phyloP scores from a whole-genome alignment of 2,329 filamentous ascomycete species.

The Diaporthe amygdali region DNA sequence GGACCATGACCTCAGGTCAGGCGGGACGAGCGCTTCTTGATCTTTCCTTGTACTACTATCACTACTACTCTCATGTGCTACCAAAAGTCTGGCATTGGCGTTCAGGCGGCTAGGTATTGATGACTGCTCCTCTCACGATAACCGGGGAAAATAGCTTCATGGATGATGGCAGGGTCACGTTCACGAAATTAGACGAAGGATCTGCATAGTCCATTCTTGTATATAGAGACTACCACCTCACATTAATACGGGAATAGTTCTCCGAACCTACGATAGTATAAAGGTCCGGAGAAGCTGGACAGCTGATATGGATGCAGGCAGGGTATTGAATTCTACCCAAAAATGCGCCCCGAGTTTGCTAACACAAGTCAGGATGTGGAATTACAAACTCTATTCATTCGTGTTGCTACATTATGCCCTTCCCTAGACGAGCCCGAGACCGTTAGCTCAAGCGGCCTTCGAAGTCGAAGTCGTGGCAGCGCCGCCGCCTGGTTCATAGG shows the following conservation, averaged over 20 bases:
- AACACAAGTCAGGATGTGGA: background rate
- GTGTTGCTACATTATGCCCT: background rate
- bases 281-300: background rate
- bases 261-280: background rate
- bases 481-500: background rate
- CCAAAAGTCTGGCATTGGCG: slow-evolving; percentile 25
- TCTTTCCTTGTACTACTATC: slow-evolving; percentile 21
- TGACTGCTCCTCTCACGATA: slow-evolving; percentile 25
- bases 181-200: slow-evolving; percentile 13
- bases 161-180: slow-evolving; percentile 21
- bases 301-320: background rate
- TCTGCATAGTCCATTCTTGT: slow-evolving; percentile 22
- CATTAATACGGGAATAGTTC: slow-evolving; percentile 8
- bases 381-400: background rate
- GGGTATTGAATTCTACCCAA: background rate
- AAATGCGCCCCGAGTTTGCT: no score
- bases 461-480: background rate
- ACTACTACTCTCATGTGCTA: slow-evolving; percentile 2
- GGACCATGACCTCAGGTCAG: background rate
- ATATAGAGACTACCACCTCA: slow-evolving; percentile 18
- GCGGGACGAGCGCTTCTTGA: background rate
- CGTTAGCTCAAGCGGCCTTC: background rate
- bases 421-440: background rate
- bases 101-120: slow-evolving; percentile 25
- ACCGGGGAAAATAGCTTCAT: slow-evolving; percentile 15